These are phyloP conservation scores for Nadsonia fulvescens DNA, from an alignment of 805 yeast species.

Conservation along the genomic window DNA sequence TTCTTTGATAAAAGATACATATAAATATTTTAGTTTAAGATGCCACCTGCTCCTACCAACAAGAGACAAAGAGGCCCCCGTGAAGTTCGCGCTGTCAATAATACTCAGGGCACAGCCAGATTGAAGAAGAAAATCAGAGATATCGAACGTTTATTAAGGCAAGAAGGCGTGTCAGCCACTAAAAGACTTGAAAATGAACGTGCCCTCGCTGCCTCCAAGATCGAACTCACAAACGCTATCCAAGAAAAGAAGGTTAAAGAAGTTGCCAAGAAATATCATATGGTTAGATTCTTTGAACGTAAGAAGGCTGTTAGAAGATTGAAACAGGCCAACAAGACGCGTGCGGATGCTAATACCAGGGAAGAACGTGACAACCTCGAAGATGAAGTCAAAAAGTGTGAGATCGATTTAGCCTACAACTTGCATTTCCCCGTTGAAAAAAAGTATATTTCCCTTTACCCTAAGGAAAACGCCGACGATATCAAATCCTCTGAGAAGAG, in stretches of 20 bases:
- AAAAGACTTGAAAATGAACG: conserved; percentile 34
- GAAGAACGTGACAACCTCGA: conserved; percentile 14
- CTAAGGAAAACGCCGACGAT: conserved; percentile 25
- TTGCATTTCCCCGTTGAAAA: conserved; percentile 60
- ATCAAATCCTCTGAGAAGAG: conserved; percentile 15
- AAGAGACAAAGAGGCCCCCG: conserved; percentile 1
- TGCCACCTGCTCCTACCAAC: neutral
- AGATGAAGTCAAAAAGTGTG: conserved; percentile 30
- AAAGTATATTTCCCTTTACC: conserved; percentile 67
- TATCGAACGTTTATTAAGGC: conserved; percentile 46
- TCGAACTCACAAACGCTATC: conserved; percentile 36
- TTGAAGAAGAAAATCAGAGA: conserved; percentile 79
- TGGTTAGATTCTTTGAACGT: conserved; percentile 81
- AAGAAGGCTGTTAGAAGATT: conserved; percentile 66
- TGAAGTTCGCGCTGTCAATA: conserved; percentile 3
- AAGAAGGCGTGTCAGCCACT: conserved; percentile 39
- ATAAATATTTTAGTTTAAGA: no score
- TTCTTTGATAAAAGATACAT: no score
- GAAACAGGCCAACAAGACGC: conserved; percentile 26
- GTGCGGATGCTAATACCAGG: conserved; percentile 9
- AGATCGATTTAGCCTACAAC: conserved; percentile 57
- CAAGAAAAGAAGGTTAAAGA: conserved; percentile 28
- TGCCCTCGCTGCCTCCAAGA: conserved; percentile 43
- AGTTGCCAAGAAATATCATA: conserved; percentile 62
- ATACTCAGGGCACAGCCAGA: conserved; percentile 23